A percentile compares a stretch with the other conserved stretches of the same genome.
Conservation (phyloP, 257 asterid genomes). For the Solanum peruvianum region DNA sequence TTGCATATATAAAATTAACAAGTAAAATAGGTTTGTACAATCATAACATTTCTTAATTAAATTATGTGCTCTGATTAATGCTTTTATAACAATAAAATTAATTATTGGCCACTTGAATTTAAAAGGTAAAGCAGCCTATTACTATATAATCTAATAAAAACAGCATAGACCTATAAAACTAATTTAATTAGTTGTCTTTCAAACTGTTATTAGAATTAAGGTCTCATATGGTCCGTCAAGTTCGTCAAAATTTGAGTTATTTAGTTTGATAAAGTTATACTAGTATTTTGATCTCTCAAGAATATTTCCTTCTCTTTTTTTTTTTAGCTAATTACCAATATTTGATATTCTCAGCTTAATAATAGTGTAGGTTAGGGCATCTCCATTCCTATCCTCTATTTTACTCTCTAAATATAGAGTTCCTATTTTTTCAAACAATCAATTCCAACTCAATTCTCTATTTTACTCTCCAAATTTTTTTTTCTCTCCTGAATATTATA, state of each 20-base stretch:
- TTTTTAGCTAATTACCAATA: no score
- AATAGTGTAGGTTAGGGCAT: no score
- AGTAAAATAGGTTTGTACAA: background rate
- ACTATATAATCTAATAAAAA: background rate
- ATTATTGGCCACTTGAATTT: background rate
- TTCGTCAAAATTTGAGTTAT: background rate
- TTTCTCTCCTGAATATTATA: no score
- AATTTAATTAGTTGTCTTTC: background rate
- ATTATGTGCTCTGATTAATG: background rate
- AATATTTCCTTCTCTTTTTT: no score
- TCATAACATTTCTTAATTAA: background rate
- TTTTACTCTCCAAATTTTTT: no score
- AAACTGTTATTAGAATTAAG: background rate
- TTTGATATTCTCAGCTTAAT: no score
- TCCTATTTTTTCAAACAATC: no score
- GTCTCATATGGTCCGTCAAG: constrained; percentile 33
- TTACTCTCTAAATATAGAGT: no score
- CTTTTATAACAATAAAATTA: background rate
- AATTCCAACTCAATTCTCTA: no score
- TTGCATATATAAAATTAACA: background rate
- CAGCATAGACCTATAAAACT: background rate
- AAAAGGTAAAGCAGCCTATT: background rate
- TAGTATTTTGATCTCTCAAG: background rate
- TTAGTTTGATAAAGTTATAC: background rate
- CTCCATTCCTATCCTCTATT: no score